Percentiles rank a stretch among this genome's conserved stretches.
These are phyloP conservation scores for Marasmius oreades DNA, from an alignment of 1,284 basidiomycete species.

Conservation along the genomic window DNA sequence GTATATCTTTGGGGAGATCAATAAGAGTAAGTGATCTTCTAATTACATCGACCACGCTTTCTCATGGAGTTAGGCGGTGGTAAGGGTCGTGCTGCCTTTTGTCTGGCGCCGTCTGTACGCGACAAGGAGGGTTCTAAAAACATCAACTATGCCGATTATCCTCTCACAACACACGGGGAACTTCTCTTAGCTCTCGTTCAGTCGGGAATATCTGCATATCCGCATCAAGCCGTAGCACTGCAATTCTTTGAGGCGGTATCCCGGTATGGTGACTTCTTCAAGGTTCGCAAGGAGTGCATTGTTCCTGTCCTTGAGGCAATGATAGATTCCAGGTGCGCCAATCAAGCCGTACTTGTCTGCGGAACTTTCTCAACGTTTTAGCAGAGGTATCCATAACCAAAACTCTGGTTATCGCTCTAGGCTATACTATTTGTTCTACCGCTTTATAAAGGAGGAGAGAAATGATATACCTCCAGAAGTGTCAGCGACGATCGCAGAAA, in stretches of 20 bases:
- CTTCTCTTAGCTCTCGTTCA: constrained; percentile 83
- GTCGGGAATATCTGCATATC: constrained; percentile 81
- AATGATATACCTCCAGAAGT: constrained; percentile 79
- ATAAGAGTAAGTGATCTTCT: constrained; percentile 54
- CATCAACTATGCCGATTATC: constrained; percentile 80
- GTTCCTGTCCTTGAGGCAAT: constrained; percentile 87
- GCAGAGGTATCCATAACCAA: constrained; percentile 87
- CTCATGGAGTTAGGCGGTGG: constrained; percentile 47
- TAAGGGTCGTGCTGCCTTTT: constrained; percentile 76
- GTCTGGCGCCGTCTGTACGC: constrained; percentile 54
- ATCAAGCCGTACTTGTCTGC: constrained; percentile 4
- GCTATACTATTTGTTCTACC: constrained; percentile 90
- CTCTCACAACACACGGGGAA: constrained; percentile 89
- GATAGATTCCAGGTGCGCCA: constrained; percentile 71
- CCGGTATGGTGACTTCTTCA: constrained; percentile 96
- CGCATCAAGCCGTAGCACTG: constrained; percentile 85
- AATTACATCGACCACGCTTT: neutral
- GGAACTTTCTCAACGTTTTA: constrained; percentile 4
- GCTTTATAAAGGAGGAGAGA: constrained; percentile 86
- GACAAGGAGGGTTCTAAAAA: constrained; percentile 65
- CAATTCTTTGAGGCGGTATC: constrained; percentile 94
- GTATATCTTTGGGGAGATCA: constrained; percentile 92
- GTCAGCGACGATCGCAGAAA: constrained; percentile 68
- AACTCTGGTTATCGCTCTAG: constrained; percentile 74
- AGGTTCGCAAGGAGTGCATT: constrained; percentile 84